Evolutionary conservation across 805 yeast species (phyloP).

Genomic region (Kazachstania taianensis): DNA sequence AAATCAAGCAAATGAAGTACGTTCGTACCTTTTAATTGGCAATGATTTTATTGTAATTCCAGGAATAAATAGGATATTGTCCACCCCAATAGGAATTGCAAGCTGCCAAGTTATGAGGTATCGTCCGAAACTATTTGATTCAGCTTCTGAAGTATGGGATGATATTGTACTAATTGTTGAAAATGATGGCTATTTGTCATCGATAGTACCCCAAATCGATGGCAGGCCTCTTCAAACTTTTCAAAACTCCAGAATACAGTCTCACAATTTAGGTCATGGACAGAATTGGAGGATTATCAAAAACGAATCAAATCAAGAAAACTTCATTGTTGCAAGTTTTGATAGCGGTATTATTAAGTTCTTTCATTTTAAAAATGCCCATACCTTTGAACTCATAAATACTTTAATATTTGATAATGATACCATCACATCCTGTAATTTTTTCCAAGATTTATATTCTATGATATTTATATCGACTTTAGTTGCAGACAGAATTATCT

Average conservation of each 20-base stretch:
- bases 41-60: too few species aligned
- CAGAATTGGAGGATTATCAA: slow-evolving; percentile 15
- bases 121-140: neutral
- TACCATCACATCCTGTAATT: slow-evolving; percentile 10
- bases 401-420: slow-evolving; percentile 15
- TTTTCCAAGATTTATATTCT: slow-evolving; percentile 13
- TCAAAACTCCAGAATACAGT: slow-evolving; percentile 14
- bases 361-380: slow-evolving; percentile 9
- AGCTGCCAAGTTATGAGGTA: slow-evolving; percentile 10
- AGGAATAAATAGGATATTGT: too few species aligned
- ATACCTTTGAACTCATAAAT: slow-evolving; percentile 5
- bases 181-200: slow-evolving; percentile 12
- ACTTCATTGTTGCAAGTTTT: slow-evolving; percentile 13
- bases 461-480: slow-evolving; percentile 16
- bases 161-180: slow-evolving; percentile 12
- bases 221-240: neutral
- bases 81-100: slow-evolving; percentile 14
- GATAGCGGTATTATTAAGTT: slow-evolving; percentile 15
- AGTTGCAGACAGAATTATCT: slow-evolving; percentile 14
- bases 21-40: too few species aligned
- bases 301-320: slow-evolving; percentile 5
- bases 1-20: too few species aligned
- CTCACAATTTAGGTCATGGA: slow-evolving; percentile 13
- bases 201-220: slow-evolving; percentile 8
- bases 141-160: neutral